Evolutionary conservation across 176 grass and related monocot genomes (phyloP), one percentile per base, ranked within the genome.

Genomic region (Cocos nucifera): DNA sequence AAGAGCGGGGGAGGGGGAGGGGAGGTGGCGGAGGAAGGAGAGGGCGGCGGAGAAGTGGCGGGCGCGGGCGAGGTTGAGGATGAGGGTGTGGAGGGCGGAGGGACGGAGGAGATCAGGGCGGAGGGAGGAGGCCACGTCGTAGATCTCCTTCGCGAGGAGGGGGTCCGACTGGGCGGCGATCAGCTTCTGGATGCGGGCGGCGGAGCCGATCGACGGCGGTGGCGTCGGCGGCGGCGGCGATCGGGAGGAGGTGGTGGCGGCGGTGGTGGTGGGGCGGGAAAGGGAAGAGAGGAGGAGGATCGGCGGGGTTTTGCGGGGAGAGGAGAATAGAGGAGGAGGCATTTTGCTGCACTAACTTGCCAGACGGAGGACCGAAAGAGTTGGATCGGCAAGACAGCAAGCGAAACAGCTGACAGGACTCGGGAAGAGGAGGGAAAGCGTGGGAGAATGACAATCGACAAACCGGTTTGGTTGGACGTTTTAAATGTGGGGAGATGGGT

Each of bases 181-280:
- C 28, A 89, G 89, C 74, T 89, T 95, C 57, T 95, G 81, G 75
- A 95, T 79, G 16, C 85, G 72, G 22, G 89, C 78, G 23, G 85
- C 72, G 20, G 89, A 89, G 32, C 50, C 27, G 6, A 83, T 80
- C 53, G 67, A 1, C 68, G 77, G 64, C 32, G 56, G 19, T 61
- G 69, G 51, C 29, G 73, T 55, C 2, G 60, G 12, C 29, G 73
- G 59, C 2, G 60, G 12, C 12, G 24, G 9, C 3, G 6, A 27
- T 7, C 2, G 5, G n/a, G 1, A 9, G 4, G n/a, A 19, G 3
- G 52, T 5, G 9, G 50, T n/a, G 49, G 22, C 14, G 26, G 65
- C 12, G 60, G 10, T 28, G 24, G 19, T 27, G 0, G 26, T 17
- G 15, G 8, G 65, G 26, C 17, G n/a, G 64, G 1, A 44, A 44